Base-by-base conservation (phyloP, 2,329 filamentous ascomycete species). In the Cytospora piceae region DNA sequence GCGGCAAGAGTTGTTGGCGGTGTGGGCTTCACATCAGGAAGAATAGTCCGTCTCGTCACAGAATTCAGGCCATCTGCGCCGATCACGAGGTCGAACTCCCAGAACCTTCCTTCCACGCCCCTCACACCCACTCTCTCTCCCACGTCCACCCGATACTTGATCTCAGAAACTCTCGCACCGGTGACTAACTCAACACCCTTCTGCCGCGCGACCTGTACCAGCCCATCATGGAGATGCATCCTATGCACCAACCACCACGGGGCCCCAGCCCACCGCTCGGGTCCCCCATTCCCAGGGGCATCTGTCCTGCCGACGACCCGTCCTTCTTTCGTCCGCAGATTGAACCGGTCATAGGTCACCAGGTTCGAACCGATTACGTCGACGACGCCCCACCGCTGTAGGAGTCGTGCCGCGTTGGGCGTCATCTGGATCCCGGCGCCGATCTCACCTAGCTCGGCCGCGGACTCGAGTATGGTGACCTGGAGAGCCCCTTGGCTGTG, bases 171-270 rank as follows among this genome's bases (percentile, higher is more conserved):
- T 42, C 76, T 73, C 22, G 76, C 76, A 24, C 73, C 68, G 14
- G 81, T 76, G 31, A 77, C 65, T 34, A 82, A 71, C 5, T 71
- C 69, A 0, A 76, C 78, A 0, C 80, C 81, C 17, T 75, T 70
- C 17, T 74, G 69, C 27, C 73, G 69, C 1, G 80, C 80, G 17
- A 79, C 73, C 27, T 78, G 71, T 15, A 77, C 75, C 2, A 83
- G 72, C 17, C 79, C 79, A 22, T 75, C 73, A 64, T 83, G 81
- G 6, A 83, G 74, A 70, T 83, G 79, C 15, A 80, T 80, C 22
- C 80, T 73, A 58, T 83, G 80, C 14, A 83, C 81, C 20, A 83
- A 73, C 77, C 79, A 82, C 74, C 80, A 82, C 11, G 77, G 78
- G 5, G 60, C 60, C 4, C 52, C 60, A 4, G 60, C 60, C 24